These are phyloP conservation scores for Pneumocystis carinii DNA, from an alignment of 1,139 yeast species.

Conservation along the genomic window DNA sequence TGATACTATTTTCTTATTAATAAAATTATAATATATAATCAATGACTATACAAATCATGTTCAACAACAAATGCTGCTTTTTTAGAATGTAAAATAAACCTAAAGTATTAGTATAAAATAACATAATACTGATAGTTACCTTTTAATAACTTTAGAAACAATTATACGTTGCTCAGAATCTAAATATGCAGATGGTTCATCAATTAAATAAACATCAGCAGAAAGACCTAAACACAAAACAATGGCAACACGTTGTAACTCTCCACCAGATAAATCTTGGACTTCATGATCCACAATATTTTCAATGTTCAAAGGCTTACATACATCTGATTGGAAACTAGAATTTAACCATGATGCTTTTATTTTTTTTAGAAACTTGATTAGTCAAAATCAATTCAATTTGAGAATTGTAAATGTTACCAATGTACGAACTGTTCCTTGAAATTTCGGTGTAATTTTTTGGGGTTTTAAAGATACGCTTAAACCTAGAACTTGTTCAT, in stretches of 20 bases:
- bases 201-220: slow-evolving; percentile 91
- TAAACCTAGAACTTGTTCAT: slow-evolving; percentile 64
- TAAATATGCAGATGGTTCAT: slow-evolving; percentile 95
- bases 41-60: slow-evolving; percentile 74
- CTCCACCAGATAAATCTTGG: slow-evolving; percentile 97
- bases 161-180: slow-evolving; percentile 99
- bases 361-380: slow-evolving; percentile 70
- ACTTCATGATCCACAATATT: slow-evolving; percentile 95
- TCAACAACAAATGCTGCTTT: slow-evolving; percentile 96
- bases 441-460: slow-evolving; percentile 94
- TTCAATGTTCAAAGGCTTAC: slow-evolving; percentile 85
- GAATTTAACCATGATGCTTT: slow-evolving; percentile 89
- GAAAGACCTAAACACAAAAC: slow-evolving; percentile 85
- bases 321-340: slow-evolving; percentile 95
- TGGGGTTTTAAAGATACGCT: slow-evolving; percentile 97
- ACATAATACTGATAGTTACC: slow-evolving; percentile 20
- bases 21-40: not conserved
- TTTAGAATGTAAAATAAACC: slow-evolving; percentile 81
- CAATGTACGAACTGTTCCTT: slow-evolving; percentile 95
- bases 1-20: slow-evolving; percentile 19
- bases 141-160: slow-evolving; percentile 94
- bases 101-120: not conserved
- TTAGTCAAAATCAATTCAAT: not conserved
- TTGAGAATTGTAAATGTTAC: not conserved
- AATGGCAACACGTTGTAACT: slow-evolving; percentile 96